phyloP scores from a whole-genome alignment of 2,329 filamentous ascomycete genomes.

The Aphanocladium album region DNA sequence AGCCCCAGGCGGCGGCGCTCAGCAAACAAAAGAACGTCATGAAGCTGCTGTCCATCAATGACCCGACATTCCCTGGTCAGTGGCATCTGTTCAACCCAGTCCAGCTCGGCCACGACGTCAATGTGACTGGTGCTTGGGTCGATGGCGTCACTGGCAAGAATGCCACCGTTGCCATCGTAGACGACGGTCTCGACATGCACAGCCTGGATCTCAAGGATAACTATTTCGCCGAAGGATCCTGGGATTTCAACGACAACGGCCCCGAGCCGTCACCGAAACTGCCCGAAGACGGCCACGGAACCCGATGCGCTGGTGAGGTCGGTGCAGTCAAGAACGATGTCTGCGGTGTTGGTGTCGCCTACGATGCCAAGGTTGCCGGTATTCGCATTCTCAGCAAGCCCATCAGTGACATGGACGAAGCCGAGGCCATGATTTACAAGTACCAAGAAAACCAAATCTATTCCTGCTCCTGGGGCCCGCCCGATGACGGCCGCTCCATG shows the following conservation, averaged over 20 bases:
- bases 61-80: slow-evolving; percentile 89
- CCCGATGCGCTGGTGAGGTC: slow-evolving; percentile 90
- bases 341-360: slow-evolving; percentile 94
- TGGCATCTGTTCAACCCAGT: slow-evolving; percentile 90
- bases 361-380: slow-evolving; percentile 83
- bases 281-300: slow-evolving; percentile 83
- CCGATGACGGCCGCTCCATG: slow-evolving; percentile 91
- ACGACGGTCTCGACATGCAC: slow-evolving; percentile 94
- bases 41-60: slow-evolving; percentile 65
- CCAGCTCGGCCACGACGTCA: slow-evolving; percentile 83
- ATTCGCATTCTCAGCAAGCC: slow-evolving; percentile 88
- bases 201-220: slow-evolving; percentile 89
- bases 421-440: slow-evolving; percentile 85
- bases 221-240: slow-evolving; percentile 89
- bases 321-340: slow-evolving; percentile 87
- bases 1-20: slow-evolving; percentile 39
- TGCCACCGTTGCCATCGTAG: slow-evolving; percentile 86
- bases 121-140: slow-evolving; percentile 90
- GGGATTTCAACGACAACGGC: slow-evolving; percentile 87
- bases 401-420: slow-evolving; percentile 90
- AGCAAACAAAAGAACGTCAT: slow-evolving; percentile 57
- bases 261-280: slow-evolving; percentile 77
- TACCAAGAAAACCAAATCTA: slow-evolving; percentile 93
- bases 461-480: slow-evolving; percentile 97
- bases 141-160: slow-evolving; percentile 87